Conservation (phyloP, 805 yeast species). For the Grigorovia humatica region DNA sequence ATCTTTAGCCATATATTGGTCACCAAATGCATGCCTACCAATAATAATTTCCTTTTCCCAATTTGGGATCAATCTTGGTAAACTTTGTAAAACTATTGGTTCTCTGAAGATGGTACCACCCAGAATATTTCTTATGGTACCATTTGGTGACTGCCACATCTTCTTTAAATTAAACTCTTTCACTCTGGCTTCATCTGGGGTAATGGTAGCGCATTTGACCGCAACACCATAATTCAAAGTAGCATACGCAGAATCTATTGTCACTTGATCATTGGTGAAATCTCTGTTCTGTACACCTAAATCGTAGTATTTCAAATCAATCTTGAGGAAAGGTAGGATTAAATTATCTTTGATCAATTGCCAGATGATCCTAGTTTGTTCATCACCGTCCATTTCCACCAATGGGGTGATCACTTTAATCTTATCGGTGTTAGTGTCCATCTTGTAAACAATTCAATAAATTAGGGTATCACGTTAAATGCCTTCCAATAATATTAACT, state of each 20-base stretch:
- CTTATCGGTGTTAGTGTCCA: constrained; percentile 28
- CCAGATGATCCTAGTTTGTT: constrained; percentile 97
- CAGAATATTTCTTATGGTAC: constrained; percentile 88
- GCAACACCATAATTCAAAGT: constrained; percentile 85
- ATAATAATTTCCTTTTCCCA: constrained; percentile 95
- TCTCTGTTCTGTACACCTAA: constrained; percentile 82
- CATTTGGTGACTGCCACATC: constrained; percentile 98
- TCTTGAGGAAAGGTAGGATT: constrained; percentile 73
- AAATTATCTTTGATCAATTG: constrained; percentile 75
- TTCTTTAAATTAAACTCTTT: constrained; percentile 82
- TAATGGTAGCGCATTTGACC: constrained; percentile 94
- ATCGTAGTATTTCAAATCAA: constrained; percentile 87
- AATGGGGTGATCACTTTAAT: constrained; percentile 78
- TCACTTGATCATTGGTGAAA: constrained; percentile 77
- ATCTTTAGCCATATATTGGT: constrained; percentile 92
- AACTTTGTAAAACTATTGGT: constrained; percentile 81
- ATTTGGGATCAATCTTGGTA: constrained; percentile 80
- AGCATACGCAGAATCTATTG: constrained; percentile 83
- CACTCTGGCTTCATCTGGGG: constrained; percentile 96
- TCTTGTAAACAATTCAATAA: background rate
- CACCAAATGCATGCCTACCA: constrained; percentile 97
- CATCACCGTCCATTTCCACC: constrained; percentile 97
- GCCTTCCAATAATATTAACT: too few relatives aligned
- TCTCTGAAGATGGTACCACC: constrained; percentile 97
- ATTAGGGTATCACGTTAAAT: background rate